Evolutionary conservation across 1,284 basidiomycete species (phyloP).

Genomic region (Ustilago vetiveriae): DNA sequence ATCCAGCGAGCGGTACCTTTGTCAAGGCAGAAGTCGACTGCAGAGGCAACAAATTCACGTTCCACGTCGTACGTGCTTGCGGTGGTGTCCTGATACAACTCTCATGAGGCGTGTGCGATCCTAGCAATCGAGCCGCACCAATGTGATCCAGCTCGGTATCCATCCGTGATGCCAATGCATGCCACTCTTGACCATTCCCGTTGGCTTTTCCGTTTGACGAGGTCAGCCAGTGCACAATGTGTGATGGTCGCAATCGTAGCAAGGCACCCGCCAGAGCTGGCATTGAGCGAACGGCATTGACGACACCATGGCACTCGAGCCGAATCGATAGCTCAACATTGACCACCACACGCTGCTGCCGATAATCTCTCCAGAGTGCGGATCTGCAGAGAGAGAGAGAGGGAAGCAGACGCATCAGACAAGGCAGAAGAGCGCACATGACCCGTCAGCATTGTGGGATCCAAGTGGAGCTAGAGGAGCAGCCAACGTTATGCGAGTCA

Average conservation of each 20-base stretch:
- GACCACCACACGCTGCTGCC: constrained; percentile 23
- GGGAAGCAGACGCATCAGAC: constrained; percentile 3
- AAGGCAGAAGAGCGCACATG: constrained; percentile 7
- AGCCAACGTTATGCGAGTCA: constrained; percentile 1
- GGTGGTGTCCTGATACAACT: constrained; percentile 18
- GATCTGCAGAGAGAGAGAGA: constrained; percentile 14
- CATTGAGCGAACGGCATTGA: constrained; percentile 4
- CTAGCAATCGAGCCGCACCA: constrained; percentile 22
- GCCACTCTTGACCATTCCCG: constrained; percentile 14
- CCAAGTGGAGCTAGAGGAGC: not conserved
- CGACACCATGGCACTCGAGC: constrained; percentile 19
- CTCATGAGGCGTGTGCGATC: constrained; percentile 28
- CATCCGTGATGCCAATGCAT: constrained; percentile 26
- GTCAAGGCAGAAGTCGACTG: not conserved
- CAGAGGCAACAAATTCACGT: constrained; percentile 7
- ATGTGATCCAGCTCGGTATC: constrained; percentile 35
- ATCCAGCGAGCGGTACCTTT: constrained; percentile 9
- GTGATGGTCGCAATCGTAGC: constrained; percentile 9
- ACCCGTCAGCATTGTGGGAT: constrained; percentile 18
- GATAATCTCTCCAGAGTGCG: constrained; percentile 32
- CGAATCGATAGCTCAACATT: constrained; percentile 22
- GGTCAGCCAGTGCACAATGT: constrained; percentile 3
- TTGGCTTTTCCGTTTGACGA: not conserved
- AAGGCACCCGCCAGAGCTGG: constrained; percentile 7
- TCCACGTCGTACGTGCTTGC: constrained; percentile 1